phyloP scores from a whole-genome alignment of 2,329 filamentous ascomycete species.

The Ceratocystis eucalypticola region DNA sequence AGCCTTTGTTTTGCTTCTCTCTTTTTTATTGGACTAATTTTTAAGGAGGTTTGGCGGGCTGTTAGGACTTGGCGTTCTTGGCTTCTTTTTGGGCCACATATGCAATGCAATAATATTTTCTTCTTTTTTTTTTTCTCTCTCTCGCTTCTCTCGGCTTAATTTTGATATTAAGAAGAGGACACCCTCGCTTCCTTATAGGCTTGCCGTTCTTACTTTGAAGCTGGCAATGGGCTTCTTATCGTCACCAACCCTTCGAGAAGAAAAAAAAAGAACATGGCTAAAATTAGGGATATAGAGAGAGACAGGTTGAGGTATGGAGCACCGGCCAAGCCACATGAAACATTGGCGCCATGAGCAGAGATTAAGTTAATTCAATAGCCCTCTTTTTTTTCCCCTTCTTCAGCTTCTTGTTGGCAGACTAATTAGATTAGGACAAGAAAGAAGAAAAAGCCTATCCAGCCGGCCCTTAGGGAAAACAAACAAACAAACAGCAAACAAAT shows the following conservation, averaged over 20 bases:
- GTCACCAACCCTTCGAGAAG: not conserved
- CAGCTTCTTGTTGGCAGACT: not conserved
- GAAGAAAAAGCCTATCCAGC: not conserved
- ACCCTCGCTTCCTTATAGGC: not conserved
- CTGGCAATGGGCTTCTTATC: not conserved
- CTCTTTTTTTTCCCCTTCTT: not conserved
- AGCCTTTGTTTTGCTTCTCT: not conserved
- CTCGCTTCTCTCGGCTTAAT: not conserved
- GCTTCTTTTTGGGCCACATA: not conserved
- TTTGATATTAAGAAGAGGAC: not conserved
- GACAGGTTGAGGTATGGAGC: constrained; percentile 4
- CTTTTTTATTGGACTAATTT: not conserved
- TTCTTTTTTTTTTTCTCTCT: not conserved
- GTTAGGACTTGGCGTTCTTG: not conserved
- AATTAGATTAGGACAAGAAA: not conserved
- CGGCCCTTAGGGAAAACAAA: not conserved
- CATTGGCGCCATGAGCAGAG: constrained; percentile 10
- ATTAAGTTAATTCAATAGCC: not conserved
- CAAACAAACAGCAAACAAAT: constrained; percentile 2
- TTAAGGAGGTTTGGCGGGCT: not conserved
- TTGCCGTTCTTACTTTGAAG: not conserved
- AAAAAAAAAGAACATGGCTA: not conserved
- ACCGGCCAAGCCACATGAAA: constrained; percentile 17
- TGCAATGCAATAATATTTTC: not conserved
- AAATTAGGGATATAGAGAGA: not conserved